These are phyloP conservation scores for Grosmannia huntii DNA, from an alignment of 2,329 filamentous ascomycete species.

Conservation along the genomic window DNA sequence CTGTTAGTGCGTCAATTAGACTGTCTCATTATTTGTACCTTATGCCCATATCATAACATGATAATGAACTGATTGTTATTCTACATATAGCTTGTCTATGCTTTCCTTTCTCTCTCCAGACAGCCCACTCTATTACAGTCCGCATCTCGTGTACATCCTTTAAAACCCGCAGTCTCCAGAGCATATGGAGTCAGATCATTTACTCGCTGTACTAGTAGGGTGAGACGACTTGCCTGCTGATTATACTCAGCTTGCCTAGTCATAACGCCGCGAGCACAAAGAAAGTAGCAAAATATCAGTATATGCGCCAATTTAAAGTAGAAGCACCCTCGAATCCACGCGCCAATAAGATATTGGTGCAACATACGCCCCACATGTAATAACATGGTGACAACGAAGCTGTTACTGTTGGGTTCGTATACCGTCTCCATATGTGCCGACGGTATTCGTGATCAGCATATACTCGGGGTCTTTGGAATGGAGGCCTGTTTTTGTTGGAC, in stretches of 20 bases:
- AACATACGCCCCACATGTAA: neutral
- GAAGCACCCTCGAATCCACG: neutral
- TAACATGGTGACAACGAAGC: neutral
- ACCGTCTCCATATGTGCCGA: neutral
- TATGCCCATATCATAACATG: neutral
- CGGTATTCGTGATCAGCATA: slow-evolving; percentile 15
- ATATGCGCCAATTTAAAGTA: neutral
- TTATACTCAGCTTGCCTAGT: neutral
- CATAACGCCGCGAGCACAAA: neutral
- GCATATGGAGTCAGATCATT: neutral
- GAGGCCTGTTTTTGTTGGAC: slow-evolving; percentile 22
- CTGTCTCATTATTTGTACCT: neutral
- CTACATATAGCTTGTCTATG: neutral
- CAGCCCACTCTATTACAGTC: neutral
- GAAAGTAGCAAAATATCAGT: neutral
- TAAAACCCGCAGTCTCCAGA: neutral
- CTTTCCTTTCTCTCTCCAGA: neutral
- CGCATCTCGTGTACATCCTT: neutral
- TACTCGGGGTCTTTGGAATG: slow-evolving; percentile 20
- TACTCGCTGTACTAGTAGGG: neutral
- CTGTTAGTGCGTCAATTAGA: neutral
- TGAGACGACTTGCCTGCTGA: neutral
- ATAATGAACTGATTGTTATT: neutral
- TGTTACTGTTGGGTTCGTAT: neutral
- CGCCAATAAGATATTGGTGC: neutral